phyloP scores from a whole-genome alignment of 2,329 filamentous ascomycete genomes.

The Colletotrichum sp. region DNA sequence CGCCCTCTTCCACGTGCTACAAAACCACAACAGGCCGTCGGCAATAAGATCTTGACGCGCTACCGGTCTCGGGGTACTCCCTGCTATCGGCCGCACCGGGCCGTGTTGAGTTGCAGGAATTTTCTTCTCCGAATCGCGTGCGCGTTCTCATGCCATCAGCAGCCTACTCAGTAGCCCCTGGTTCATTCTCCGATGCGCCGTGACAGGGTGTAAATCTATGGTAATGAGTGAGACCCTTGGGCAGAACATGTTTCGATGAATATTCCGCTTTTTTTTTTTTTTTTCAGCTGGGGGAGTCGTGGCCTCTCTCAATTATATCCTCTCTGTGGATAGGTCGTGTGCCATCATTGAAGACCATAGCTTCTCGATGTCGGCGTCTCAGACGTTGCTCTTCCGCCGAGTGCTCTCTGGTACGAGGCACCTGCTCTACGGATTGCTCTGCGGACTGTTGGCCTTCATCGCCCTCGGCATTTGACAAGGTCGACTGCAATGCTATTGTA shows the following conservation, averaged over 20 bases:
- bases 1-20: not conserved
- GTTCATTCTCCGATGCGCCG: not conserved
- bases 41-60: not conserved
- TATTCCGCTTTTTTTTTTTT: not conserved
- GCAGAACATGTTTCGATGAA: not conserved
- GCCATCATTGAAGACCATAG: slow-evolving; percentile 91
- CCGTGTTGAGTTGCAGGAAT: not conserved
- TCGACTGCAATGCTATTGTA: slow-evolving; percentile 39
- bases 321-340: slow-evolving; percentile 73
- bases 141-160: not conserved
- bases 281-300: slow-evolving; percentile 41
- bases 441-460: slow-evolving; percentile 26
- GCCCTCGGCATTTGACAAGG: slow-evolving; percentile 32
- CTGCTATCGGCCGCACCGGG: not conserved
- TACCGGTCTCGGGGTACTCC: not conserved
- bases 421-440: slow-evolving; percentile 34
- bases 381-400: slow-evolving; percentile 73
- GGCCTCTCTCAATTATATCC: slow-evolving; percentile 78
- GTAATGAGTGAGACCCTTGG: not conserved
- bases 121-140: not conserved
- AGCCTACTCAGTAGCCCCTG: not conserved
- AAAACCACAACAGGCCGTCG: not conserved
- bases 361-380: slow-evolving; percentile 79
- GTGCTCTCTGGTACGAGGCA: slow-evolving; percentile 52
- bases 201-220: not conserved